Conservation (phyloP, 176 grass and related monocot genomes). For the Phragmites australis region DNA sequence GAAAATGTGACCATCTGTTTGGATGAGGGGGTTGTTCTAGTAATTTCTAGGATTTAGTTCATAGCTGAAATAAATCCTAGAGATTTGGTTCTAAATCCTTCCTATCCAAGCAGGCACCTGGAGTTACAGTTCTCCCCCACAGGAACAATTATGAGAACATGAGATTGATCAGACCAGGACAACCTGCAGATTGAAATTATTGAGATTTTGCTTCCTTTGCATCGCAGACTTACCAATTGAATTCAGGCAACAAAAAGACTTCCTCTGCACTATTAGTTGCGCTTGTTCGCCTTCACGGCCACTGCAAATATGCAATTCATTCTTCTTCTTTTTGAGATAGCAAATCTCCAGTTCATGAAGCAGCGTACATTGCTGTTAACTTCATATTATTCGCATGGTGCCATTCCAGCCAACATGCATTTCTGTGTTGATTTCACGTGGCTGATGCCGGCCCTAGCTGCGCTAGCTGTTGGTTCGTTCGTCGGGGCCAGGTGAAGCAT, state of each 20-base stretch:
- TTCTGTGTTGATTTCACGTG: not conserved
- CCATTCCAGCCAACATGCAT: not conserved
- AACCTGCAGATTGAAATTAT: slow-evolving; percentile 1
- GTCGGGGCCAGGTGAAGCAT: slow-evolving; percentile 2
- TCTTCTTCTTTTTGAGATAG: not conserved
- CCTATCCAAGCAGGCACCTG: not conserved
- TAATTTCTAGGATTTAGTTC: not conserved
- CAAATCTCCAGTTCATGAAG: not conserved
- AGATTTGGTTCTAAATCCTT: not conserved
- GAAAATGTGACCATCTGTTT: not conserved
- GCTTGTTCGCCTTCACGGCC: not conserved
- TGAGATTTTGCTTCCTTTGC: not conserved
- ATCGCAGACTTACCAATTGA: not conserved
- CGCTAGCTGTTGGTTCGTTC: not conserved
- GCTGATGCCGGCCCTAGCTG: not conserved
- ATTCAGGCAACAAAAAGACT: not conserved
- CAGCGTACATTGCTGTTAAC: not conserved
- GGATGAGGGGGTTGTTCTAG: not conserved
- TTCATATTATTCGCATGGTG: not conserved
- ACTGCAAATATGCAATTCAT: not conserved
- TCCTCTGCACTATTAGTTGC: not conserved
- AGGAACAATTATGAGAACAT: not conserved
- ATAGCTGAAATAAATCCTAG: not conserved
- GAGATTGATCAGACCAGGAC: not conserved
- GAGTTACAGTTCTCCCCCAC: not conserved